Evolutionary conservation across 164 flowering plant genomes (phyloP).

Genomic region (Tetrastigma voinierianum): DNA sequence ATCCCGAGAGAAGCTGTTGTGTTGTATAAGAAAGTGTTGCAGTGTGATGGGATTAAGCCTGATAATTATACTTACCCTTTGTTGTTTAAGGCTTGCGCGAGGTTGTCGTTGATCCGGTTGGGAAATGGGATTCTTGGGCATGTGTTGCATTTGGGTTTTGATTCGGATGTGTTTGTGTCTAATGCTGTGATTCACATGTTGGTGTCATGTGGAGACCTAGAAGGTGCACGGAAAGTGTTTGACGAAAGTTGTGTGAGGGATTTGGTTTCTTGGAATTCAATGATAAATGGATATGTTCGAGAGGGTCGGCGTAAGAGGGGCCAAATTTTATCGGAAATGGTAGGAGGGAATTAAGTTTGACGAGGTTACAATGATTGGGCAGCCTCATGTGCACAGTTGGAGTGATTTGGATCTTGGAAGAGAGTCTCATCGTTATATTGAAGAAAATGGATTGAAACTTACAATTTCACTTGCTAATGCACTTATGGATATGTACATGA

Average conservation of each 20-base stretch:
- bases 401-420: conserved; percentile 45
- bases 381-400: conserved; percentile 44
- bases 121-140: conserved; percentile 50
- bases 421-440: conserved; percentile 39
- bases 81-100: conserved; percentile 50
- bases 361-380: conserved; percentile 75
- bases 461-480: conserved; percentile 54
- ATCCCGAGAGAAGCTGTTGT: conserved; percentile 29
- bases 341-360: conserved; percentile 42
- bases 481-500: conserved; percentile 67
- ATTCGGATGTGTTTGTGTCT: conserved; percentile 35
- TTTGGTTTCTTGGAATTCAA: conserved; percentile 74
- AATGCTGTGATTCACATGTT: conserved; percentile 48
- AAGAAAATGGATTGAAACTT: conserved; percentile 30
- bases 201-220: conserved; percentile 42
- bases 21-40: conserved; percentile 52
- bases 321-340: conserved; percentile 42
- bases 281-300: conserved; percentile 67
- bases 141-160: conserved; percentile 49
- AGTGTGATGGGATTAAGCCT: conserved; percentile 27
- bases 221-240: conserved; percentile 46
- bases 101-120: conserved; percentile 11
- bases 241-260: conserved; percentile 54
- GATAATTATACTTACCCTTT: conserved; percentile 60
- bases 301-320: conserved; percentile 38